Conservation (phyloP, 257 asterid species). For the Apocynum venetum region DNA sequence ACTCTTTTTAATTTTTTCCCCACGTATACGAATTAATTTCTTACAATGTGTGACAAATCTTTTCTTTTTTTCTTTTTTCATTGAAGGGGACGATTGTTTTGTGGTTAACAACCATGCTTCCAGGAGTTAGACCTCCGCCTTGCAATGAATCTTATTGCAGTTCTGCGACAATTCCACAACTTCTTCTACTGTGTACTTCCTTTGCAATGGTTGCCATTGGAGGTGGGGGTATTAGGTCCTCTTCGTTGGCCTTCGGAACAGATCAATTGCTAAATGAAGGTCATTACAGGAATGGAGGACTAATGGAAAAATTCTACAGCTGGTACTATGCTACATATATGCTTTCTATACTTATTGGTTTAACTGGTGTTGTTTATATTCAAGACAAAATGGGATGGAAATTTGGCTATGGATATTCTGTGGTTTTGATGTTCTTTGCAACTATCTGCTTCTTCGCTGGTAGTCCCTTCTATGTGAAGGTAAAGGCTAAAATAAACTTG, state of each 20-base stretch:
- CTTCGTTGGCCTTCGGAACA: slow-evolving; percentile 66
- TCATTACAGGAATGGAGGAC: slow-evolving; percentile 10
- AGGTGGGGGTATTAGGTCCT: slow-evolving; percentile 58
- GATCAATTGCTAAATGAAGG: slow-evolving; percentile 47
- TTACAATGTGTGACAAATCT: background rate
- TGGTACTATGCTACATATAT: slow-evolving; percentile 61
- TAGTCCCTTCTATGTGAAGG: slow-evolving; percentile 44
- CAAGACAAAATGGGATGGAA: slow-evolving; percentile 76
- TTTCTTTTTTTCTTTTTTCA: background rate
- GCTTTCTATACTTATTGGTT: slow-evolving; percentile 39
- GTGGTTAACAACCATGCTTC: slow-evolving; percentile 60
- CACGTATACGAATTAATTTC: too few relatives aligned
- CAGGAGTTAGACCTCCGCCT: slow-evolving; percentile 56
- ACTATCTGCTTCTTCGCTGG: slow-evolving; percentile 43
- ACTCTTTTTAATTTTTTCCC: background rate
- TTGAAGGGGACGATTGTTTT: slow-evolving; percentile 54
- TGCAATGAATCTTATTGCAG: slow-evolving; percentile 38
- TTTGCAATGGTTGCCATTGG: slow-evolving; percentile 66
- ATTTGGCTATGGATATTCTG: slow-evolving; percentile 60
- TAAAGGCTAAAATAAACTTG: slow-evolving; percentile 40
- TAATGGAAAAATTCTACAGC: slow-evolving; percentile 43
- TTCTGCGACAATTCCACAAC: slow-evolving; percentile 41
- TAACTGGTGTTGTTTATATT: slow-evolving; percentile 59
- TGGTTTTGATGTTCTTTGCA: slow-evolving; percentile 29
- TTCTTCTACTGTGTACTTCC: slow-evolving; percentile 34